A percentile compares a stretch with the other conserved stretches of the same genome.
phyloP scores from a whole-genome alignment of 2,329 filamentous ascomycete genomes.

The Colletotrichum acutatum region DNA sequence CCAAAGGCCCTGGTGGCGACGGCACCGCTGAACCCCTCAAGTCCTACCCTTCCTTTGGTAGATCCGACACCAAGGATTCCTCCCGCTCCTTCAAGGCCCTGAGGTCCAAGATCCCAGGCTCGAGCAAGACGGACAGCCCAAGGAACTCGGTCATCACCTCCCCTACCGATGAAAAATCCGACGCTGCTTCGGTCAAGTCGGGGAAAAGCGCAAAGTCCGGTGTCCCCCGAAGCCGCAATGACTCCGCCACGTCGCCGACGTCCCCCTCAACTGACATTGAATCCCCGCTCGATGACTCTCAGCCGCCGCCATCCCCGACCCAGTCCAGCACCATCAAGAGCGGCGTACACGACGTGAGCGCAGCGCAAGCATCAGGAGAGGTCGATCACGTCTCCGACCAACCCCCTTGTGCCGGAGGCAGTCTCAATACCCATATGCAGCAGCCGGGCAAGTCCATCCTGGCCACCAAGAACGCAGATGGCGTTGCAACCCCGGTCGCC shows the following conservation, averaged over 20 bases:
- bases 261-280: slow-evolving; percentile 50
- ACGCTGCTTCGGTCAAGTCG: slow-evolving; percentile 80
- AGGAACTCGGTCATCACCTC: slow-evolving; percentile 77
- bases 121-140: slow-evolving; percentile 80
- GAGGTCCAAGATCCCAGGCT: slow-evolving; percentile 88
- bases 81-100: slow-evolving; percentile 86
- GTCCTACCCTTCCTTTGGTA: slow-evolving; percentile 91
- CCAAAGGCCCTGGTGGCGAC: slow-evolving; percentile 60
- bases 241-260: slow-evolving; percentile 54
- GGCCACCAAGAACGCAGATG: slow-evolving; percentile 74
- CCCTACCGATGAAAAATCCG: slow-evolving; percentile 77
- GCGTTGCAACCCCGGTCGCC: slow-evolving; percentile 74
- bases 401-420: slow-evolving; percentile 76
- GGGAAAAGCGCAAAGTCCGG: slow-evolving; percentile 68
- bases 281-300: slow-evolving; percentile 60
- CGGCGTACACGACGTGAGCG: slow-evolving; percentile 79
- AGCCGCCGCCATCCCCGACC: slow-evolving; percentile 86
- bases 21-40: slow-evolving; percentile 69
- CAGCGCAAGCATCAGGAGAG: slow-evolving; percentile 87
- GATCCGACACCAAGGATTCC: slow-evolving; percentile 93
- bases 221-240: slow-evolving; percentile 58
- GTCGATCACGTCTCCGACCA: slow-evolving; percentile 95
- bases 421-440: slow-evolving; percentile 67
- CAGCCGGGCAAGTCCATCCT: slow-evolving; percentile 90
- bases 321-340: slow-evolving; percentile 77